Evolutionary conservation across 345 rosid species (phyloP).

Genomic region (Sonneratia caseolaris): DNA sequence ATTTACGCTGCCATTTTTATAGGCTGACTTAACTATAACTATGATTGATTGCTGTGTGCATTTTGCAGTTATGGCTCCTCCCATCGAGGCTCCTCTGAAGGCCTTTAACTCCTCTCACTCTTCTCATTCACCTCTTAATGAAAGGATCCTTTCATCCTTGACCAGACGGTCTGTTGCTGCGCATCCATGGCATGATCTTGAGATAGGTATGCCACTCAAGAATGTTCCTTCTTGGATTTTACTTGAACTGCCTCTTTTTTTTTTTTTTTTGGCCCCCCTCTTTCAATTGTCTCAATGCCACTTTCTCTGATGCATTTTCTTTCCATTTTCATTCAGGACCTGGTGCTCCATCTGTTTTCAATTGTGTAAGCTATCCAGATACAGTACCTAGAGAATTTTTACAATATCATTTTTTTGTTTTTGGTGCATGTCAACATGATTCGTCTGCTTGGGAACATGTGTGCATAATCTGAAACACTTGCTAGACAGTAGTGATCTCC

Average conservation of each 20-base stretch:
- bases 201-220: constrained; percentile 25
- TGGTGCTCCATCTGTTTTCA: constrained; percentile 76
- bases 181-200: constrained; percentile 58
- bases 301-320: not conserved
- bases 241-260: not conserved
- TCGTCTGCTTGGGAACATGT: not conserved
- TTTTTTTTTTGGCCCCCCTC: too few species aligned
- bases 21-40: not conserved
- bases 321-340: constrained; percentile 45
- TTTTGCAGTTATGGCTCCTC: constrained; percentile 18
- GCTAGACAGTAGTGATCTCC: not conserved
- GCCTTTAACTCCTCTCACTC: constrained; percentile 7
- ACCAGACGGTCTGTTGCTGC: constrained; percentile 44
- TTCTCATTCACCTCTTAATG: constrained; percentile 25
- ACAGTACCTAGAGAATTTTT: not conserved
- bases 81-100: constrained; percentile 11
- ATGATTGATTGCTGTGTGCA: not conserved
- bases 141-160: constrained; percentile 46
- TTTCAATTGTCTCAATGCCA: not conserved
- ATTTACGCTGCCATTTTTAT: not conserved
- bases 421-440: not conserved
- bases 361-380: constrained; percentile 44
- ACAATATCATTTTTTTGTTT: constrained; percentile 1
- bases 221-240: not conserved
- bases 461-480: not conserved